phyloP scores from a whole-genome alignment of 2,329 filamentous ascomycete genomes.

The Botrytis byssoidea region DNA sequence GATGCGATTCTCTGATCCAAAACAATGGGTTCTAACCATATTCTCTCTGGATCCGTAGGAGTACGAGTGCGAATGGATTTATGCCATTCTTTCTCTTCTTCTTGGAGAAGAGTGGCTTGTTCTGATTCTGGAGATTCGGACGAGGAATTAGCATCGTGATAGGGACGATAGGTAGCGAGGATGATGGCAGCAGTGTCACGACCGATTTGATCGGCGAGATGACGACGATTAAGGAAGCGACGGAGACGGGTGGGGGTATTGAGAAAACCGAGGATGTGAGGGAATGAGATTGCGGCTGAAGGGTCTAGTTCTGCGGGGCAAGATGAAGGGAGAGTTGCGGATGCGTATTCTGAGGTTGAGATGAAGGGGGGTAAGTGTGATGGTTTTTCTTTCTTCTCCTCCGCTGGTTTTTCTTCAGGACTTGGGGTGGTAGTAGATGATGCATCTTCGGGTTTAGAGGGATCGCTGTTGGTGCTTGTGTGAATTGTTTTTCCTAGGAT shows the following conservation, averaged over 20 bases:
- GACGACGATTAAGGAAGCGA: conserved; percentile 81
- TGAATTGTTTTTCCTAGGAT: conserved; percentile 33
- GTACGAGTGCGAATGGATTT: conserved; percentile 65
- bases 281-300: conserved; percentile 70
- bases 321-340: conserved; percentile 60
- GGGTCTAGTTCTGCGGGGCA: conserved; percentile 73
- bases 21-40: conserved; percentile 73
- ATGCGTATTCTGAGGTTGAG: conserved; percentile 66
- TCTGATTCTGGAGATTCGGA: conserved; percentile 47
- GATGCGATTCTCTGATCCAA: conserved; percentile 72
- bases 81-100: conserved; percentile 80
- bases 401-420: conserved; percentile 37
- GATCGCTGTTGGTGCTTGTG: conserved; percentile 34
- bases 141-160: conserved; percentile 43
- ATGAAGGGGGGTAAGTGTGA: conserved; percentile 73
- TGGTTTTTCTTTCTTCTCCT: conserved; percentile 55
- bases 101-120: conserved; percentile 61
- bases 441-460: conserved; percentile 20
- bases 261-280: conserved; percentile 87
- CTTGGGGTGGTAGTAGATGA: conserved; percentile 17
- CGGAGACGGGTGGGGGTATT: conserved; percentile 85
- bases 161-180: conserved; percentile 56
- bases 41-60: conserved; percentile 58
- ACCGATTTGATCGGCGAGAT: conserved; percentile 83
- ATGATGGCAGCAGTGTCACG: conserved; percentile 84